Evolutionary conservation across 495 filamentous ascomycete species (phyloP).

Genomic region (Hypoxylon rickii): DNA sequence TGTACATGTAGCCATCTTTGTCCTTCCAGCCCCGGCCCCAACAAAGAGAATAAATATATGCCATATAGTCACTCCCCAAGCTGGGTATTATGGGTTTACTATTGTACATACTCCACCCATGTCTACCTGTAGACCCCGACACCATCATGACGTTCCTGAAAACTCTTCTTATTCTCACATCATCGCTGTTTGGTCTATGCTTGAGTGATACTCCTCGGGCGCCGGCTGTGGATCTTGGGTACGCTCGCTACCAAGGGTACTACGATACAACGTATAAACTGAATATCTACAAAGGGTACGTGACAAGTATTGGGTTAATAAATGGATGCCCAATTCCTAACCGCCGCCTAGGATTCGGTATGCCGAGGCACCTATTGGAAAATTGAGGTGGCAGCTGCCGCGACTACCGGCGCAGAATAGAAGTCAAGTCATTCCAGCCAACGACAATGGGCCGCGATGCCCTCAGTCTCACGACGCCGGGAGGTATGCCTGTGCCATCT

Average conservation of each 20-base stretch:
- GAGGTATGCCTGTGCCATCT: slow-evolving; percentile 13
- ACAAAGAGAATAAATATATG: too few species aligned
- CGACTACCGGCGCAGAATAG: slow-evolving; percentile 30
- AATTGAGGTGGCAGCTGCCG: slow-evolving; percentile 40
- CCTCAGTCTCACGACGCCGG: slow-evolving; percentile 19
- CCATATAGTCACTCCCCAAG: too few species aligned
- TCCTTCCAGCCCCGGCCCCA: too few species aligned
- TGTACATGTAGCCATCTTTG: too few species aligned
- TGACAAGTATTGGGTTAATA: too few species aligned
- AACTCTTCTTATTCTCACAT: not conserved
- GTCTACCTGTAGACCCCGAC: not conserved
- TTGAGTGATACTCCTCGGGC: slow-evolving; percentile 5
- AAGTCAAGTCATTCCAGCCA: slow-evolving; percentile 29
- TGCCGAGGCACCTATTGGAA: slow-evolving; percentile 38
- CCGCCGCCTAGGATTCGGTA: slow-evolving; percentile 36
- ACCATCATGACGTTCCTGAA: slow-evolving; percentile 8
- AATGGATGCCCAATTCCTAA: not conserved
- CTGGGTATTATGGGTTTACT: too few species aligned
- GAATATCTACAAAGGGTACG: slow-evolving; percentile 38
- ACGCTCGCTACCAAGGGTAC: slow-evolving; percentile 37
- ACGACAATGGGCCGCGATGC: slow-evolving; percentile 28
- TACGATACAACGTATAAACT: slow-evolving; percentile 29
- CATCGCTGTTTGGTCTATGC: not conserved
- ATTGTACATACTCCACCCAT: too few species aligned
- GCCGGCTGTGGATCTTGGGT: slow-evolving; percentile 40